Evolutionary conservation across 2,329 filamentous ascomycete species (phyloP), one percentile per base, ranked within the genome.

Genomic region (Magnaporthiopsis poae): DNA sequence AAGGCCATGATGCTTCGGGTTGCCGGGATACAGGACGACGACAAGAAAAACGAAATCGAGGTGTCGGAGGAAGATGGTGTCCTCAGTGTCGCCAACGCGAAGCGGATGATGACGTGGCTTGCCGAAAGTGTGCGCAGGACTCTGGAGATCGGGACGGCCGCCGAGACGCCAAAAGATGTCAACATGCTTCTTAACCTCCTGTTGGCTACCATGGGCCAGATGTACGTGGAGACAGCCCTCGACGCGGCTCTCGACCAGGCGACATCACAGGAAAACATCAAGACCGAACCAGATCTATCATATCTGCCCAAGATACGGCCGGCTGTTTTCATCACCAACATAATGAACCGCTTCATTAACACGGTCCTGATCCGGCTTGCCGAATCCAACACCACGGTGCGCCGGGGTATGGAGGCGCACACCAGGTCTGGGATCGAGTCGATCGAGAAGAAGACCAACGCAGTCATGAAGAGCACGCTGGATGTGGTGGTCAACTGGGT

Each of bases 21-120:
- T 68, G 95, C 94, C 68, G 92, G 93, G 25, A 80, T 98, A 64
- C 88, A 93, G 69, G 86, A 90, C 64, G 87, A 87, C 66, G 88
- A 89, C 71, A 87, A 88, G 73, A 90, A 91, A 76, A 89, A 90
- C 71, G 93, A 96, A 65, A 92, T 96, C 67, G 93, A 96, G 74
- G 90, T 98, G 39, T 88, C 89, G 0, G 95, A 98, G 68, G 88
- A 94, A 73, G 94, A 99, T 73, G 95, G 95, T 46, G 83, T 87
- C 67, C 80, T 98, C 33, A 94, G 88, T 71, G 82, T 96, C 5
- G 82, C 87, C n/a, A 92, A 90, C 75, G 91, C 93, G n/a, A 98
- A 98, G 79, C 86, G 95, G 67, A 99, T 99, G 93, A 84, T 99
- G 68, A 96, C 91, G 75, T 99, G 95, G 95, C 81, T 99, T 60